A percentile compares a stretch with the other conserved stretches of the same genome.
phyloP scores from a whole-genome alignment of 768 basidiomycete species.

The Gautieria morchelliformis region DNA sequence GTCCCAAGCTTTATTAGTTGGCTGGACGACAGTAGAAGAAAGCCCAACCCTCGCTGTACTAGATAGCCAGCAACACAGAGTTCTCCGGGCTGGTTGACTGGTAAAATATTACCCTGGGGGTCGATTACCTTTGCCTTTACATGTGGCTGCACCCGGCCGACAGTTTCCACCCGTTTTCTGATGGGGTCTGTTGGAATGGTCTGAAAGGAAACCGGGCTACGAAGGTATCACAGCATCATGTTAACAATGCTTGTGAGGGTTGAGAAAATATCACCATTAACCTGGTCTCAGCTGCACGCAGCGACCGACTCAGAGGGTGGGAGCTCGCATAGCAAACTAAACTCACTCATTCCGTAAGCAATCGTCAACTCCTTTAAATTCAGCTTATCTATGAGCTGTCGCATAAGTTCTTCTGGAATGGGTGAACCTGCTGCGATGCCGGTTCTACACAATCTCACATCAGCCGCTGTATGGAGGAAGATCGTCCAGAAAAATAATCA shows the following conservation, averaged over 20 bases:
- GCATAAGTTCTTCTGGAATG: conserved; percentile 75
- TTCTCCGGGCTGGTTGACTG: conserved; percentile 68
- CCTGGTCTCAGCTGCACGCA: conserved; percentile 61
- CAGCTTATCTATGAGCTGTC: conserved; percentile 51
- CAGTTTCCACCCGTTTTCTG: conserved; percentile 71
- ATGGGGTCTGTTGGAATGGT: conserved; percentile 60
- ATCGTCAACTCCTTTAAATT: conserved; percentile 65
- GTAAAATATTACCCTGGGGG: conserved; percentile 47
- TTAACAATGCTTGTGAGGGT: background rate
- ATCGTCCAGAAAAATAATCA: conserved; percentile 6
- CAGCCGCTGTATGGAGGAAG: background rate
- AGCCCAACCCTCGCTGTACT: conserved; percentile 64
- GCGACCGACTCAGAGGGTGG: background rate
- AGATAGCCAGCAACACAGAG: conserved; percentile 66
- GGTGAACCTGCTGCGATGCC: conserved; percentile 78
- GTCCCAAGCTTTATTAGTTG: background rate
- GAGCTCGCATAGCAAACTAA: background rate
- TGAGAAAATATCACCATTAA: conserved; percentile 10
- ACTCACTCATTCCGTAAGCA: conserved; percentile 83
- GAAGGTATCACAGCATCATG: too few relatives aligned
- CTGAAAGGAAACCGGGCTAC: conserved; percentile 77
- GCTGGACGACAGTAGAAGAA: background rate
- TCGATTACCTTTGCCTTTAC: conserved; percentile 68
- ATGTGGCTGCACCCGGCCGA: conserved; percentile 68
- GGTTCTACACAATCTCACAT: conserved; percentile 37